These are phyloP conservation scores for Yamadazyma diddensiae DNA, from an alignment of 1,139 yeast genomes.

Conservation along the genomic window DNA sequence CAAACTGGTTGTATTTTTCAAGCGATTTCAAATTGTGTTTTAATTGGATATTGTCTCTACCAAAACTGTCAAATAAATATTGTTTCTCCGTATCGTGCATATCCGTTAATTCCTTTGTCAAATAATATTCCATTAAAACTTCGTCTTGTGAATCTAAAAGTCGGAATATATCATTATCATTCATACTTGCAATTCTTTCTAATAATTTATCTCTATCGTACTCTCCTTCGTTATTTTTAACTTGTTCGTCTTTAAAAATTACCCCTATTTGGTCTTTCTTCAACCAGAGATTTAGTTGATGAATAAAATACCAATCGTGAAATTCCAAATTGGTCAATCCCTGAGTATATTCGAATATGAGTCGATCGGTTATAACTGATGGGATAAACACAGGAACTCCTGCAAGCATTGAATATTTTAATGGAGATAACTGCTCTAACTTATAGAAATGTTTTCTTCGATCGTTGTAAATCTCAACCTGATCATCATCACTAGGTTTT, in stretches of 20 bases:
- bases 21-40: constrained; percentile 9
- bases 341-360: constrained; percentile 25
- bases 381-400: constrained; percentile 35
- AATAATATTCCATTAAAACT: constrained; percentile 28
- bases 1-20: constrained; percentile 19
- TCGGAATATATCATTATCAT: constrained; percentile 16
- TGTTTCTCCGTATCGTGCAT: constrained; percentile 25
- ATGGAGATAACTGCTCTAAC: constrained; percentile 32
- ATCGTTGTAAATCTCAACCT: constrained; percentile 26
- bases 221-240: constrained; percentile 10
- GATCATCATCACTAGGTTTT: constrained; percentile 11
- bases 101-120: constrained; percentile 27
- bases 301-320: constrained; percentile 23
- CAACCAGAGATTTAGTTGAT: constrained; percentile 26
- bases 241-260: constrained; percentile 8
- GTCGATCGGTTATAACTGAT: constrained; percentile 21
- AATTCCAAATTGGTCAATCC: constrained; percentile 14
- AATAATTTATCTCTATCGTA: constrained; percentile 18
- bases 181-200: constrained; percentile 16
- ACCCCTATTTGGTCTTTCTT: constrained; percentile 16
- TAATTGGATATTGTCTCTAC: constrained; percentile 18
- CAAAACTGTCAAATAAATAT: constrained; percentile 20
- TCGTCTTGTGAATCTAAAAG: constrained; percentile 26
- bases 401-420: constrained; percentile 28
- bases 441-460: constrained; percentile 32